Conservation (phyloP, 108 stramenopile genomes). For the Skeletonema marinoi region DNA sequence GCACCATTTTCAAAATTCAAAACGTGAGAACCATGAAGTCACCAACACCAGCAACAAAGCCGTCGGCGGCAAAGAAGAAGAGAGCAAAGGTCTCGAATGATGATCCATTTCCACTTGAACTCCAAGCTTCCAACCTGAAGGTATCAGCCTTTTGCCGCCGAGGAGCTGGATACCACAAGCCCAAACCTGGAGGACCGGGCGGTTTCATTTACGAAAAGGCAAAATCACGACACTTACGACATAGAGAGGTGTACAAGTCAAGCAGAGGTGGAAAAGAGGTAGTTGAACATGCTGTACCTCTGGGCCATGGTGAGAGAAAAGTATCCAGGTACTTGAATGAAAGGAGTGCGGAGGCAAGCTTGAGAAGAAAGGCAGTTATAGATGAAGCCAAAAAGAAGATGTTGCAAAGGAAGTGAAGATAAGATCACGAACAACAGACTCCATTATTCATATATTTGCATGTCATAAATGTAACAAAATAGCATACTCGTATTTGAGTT, state of each 20-base stretch:
- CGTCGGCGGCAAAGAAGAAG: background rate
- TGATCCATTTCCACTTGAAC: background rate
- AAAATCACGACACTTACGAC: conserved; percentile 9
- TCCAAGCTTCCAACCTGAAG: background rate
- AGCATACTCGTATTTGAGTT: background rate
- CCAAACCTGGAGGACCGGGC: background rate
- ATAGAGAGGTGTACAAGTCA: conserved; percentile 18
- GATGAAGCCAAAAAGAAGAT: background rate
- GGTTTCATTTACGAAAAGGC: conserved; percentile 26
- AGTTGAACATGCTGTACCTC: conserved; percentile 16
- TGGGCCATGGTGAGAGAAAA: background rate
- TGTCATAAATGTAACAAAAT: background rate
- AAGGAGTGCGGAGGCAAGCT: background rate
- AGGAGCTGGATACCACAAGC: background rate
- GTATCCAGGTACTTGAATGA: background rate
- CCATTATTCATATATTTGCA: background rate
- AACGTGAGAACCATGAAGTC: too few relatives aligned
- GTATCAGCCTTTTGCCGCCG: background rate
- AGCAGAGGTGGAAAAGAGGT: conserved; percentile 14
- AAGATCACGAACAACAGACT: background rate
- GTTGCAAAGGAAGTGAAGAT: background rate
- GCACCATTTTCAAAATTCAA: too few relatives aligned
- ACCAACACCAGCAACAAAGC: background rate
- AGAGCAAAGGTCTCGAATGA: background rate
- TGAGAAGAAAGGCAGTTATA: background rate